These are phyloP conservation scores for Starmerella tilneyi DNA, from an alignment of 805 yeast species.

Conservation along the genomic window DNA sequence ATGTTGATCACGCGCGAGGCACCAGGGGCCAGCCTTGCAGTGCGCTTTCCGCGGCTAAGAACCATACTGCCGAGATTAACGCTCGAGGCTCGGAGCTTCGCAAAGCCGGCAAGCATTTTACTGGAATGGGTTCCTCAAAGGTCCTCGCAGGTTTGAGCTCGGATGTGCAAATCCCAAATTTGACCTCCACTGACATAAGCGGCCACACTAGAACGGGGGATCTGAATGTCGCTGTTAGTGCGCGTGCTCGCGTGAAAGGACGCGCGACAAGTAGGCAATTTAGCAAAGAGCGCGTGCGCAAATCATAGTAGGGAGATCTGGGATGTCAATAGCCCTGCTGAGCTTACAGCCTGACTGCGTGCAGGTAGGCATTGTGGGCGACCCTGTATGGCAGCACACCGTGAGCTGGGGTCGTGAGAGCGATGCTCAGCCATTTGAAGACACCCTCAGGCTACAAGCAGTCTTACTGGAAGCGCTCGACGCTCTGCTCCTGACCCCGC, in stretches of 20 bases:
- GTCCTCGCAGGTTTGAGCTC: not conserved
- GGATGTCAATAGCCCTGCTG: constrained; percentile 19
- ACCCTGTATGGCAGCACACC: constrained; percentile 9
- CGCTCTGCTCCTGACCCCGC: constrained; percentile 15
- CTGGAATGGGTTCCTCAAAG: not conserved
- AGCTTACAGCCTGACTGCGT: constrained; percentile 11
- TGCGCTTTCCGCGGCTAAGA: constrained; percentile 38
- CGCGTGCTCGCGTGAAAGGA: no score
- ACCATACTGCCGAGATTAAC: constrained; percentile 10
- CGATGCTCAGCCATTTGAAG: not conserved
- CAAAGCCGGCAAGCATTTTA: constrained; percentile 5
- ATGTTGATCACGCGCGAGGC: constrained; percentile 44
- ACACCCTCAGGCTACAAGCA: constrained; percentile 8
- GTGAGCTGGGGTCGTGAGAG: not conserved
- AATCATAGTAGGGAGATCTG: not conserved
- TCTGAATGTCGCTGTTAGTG: not conserved
- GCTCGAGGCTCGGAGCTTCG: constrained; percentile 5
- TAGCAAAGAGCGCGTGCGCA: no score
- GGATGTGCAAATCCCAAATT: no score
- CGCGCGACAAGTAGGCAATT: no score
- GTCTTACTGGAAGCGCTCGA: constrained; percentile 11
- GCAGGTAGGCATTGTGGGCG: constrained; percentile 18
- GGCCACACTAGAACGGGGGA: no score
- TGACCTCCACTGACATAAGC: not conserved
- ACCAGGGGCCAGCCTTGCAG: constrained; percentile 39